Conservation (phyloP, 2,329 filamentous ascomycete species). For the Myrmaecium sp. region DNA sequence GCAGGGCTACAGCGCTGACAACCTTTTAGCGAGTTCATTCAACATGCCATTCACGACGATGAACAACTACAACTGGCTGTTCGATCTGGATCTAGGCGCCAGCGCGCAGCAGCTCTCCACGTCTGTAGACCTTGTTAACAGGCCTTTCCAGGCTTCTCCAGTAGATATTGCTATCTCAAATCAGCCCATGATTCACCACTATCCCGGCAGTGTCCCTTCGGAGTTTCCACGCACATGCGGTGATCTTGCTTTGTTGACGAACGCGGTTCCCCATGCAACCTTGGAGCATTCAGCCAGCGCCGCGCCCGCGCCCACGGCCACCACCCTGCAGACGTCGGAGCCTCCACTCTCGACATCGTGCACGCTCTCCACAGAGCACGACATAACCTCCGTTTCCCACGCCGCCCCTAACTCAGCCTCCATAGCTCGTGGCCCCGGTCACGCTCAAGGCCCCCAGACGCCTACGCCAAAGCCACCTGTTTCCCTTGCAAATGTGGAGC, state of each 20-base stretch:
- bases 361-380: too few relatives aligned
- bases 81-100: slow-evolving; percentile 30
- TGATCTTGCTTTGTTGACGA: too few relatives aligned
- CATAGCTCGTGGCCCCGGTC: too few relatives aligned
- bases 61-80: slow-evolving; percentile 46
- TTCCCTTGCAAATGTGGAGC: slow-evolving; percentile 14
- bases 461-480: too few relatives aligned
- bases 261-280: too few relatives aligned
- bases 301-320: too few relatives aligned
- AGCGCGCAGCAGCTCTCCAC: slow-evolving; percentile 6
- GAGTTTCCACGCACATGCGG: not conserved
- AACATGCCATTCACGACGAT: slow-evolving; percentile 49
- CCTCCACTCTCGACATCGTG: too few relatives aligned
- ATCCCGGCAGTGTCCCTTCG: not conserved
- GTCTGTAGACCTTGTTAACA: slow-evolving; percentile 9
- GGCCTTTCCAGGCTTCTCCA: slow-evolving; percentile 10
- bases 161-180: slow-evolving; percentile 7
- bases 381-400: too few relatives aligned
- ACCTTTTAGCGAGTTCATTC: slow-evolving; percentile 36
- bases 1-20: not conserved
- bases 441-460: too few relatives aligned
- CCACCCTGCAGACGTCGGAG: too few relatives aligned
- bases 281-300: too few relatives aligned
- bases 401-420: too few relatives aligned
- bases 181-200: slow-evolving; percentile 2